Evolutionary conservation across 2,329 filamentous ascomycete genomes (phyloP).

Genomic region (Cadophora gregata): DNA sequence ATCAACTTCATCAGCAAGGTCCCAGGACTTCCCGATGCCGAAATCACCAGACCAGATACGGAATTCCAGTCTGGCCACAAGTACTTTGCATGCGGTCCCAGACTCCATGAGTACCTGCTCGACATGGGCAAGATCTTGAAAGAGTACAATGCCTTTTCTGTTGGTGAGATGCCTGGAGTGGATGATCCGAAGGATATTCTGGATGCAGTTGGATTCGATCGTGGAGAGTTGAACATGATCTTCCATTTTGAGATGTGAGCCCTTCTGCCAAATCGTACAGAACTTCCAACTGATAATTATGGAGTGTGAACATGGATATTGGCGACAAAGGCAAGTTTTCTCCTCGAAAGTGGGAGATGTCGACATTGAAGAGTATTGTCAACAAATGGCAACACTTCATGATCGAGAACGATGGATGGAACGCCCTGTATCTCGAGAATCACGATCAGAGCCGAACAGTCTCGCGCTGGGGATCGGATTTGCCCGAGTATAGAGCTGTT

Average conservation of each 20-base stretch:
- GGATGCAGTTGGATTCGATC: conserved; percentile 58
- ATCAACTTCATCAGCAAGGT: conserved; percentile 72
- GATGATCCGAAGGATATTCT: conserved; percentile 56
- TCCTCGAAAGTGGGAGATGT: conserved; percentile 48
- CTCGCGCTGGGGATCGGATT: conserved; percentile 53
- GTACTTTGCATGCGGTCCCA: conserved; percentile 62
- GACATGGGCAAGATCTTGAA: conserved; percentile 55
- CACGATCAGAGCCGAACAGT: conserved; percentile 61
- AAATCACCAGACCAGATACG: conserved; percentile 49
- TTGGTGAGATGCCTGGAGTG: conserved; percentile 56
- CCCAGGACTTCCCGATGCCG: conserved; percentile 59
- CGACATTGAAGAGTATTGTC: conserved; percentile 53
- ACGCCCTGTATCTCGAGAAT: conserved; percentile 62
- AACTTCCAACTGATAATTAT: conserved; percentile 10
- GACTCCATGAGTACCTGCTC: conserved; percentile 58
- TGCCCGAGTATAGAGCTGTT: conserved; percentile 48
- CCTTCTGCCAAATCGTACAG: conserved; percentile 1
- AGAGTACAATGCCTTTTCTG: conserved; percentile 57
- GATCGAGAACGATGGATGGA: conserved; percentile 60
- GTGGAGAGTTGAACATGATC: conserved; percentile 71
- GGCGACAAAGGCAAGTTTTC: conserved; percentile 52
- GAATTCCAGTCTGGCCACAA: conserved; percentile 56
- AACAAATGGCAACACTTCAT: conserved; percentile 58
- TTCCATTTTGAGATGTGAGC: conserved; percentile 71
- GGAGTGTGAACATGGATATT: conserved; percentile 56